Evolutionary conservation across 805 yeast species (phyloP).

Genomic region (Pichia paraexigua): DNA sequence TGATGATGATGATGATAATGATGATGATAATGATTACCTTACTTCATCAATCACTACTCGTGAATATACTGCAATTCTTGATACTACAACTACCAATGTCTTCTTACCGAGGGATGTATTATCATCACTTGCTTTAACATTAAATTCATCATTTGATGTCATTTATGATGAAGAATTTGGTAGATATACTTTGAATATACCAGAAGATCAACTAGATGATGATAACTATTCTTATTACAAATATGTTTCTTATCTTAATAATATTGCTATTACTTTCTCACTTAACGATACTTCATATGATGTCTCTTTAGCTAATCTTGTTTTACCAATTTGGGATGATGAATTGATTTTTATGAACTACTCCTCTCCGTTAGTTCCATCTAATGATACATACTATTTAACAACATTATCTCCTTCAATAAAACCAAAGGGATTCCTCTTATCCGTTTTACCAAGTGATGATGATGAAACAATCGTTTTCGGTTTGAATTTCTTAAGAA

Average conservation of each 20-base stretch:
- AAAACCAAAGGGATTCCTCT: not conserved
- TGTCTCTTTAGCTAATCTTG: not conserved
- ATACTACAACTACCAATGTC: constrained; percentile 1
- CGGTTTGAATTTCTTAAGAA: constrained; percentile 3
- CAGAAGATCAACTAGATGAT: not conserved
- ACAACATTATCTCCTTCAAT: not conserved
- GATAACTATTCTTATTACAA: not conserved
- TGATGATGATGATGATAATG: not conserved
- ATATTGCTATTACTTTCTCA: not conserved
- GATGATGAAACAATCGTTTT: constrained; percentile 3
- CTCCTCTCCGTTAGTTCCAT: not conserved
- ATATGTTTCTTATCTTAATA: not conserved
- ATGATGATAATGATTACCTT: not conserved
- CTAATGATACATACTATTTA: not conserved
- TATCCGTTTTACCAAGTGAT: constrained; percentile 5
- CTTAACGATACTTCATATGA: not conserved
- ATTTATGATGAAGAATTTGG: constrained; percentile 2
- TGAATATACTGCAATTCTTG: not conserved
- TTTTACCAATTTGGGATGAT: not conserved
- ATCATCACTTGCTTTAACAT: not conserved
- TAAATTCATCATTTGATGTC: not conserved
- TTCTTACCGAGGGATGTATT: constrained; percentile 7
- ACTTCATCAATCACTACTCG: not conserved
- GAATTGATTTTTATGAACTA: not conserved
- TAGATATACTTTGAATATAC: not conserved